Evolutionary conservation across 1,284 basidiomycete genomes (phyloP), one percentile per base, ranked within the genome.

Genomic region (Anthracocystis setariae): DNA sequence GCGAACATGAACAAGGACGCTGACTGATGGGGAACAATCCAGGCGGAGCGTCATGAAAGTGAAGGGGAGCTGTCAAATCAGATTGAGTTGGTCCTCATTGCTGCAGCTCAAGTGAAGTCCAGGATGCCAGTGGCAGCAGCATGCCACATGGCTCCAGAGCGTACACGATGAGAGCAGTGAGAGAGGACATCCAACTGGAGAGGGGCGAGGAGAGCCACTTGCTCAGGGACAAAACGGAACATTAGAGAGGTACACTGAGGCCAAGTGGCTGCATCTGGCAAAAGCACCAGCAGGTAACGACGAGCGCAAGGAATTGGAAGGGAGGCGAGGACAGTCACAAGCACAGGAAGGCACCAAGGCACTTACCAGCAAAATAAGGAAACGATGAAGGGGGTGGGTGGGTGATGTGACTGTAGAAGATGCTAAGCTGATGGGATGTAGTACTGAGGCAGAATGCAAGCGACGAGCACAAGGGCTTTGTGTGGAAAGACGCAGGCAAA

Each of bases 401-500:
- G 43, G 45, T 61, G 37, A 45, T 48, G 64, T 67, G 58, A 67
- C 43, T 67, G 64, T 57, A 67, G 45, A 53, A 42, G 53, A 46
- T 43, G 50, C 46, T 64, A 54, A 42, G n/a, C 25, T 57, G 61
- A 50, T 58, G 53, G 51, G 54, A 63, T 63, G 54, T 52, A 53
- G 64, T 61, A 49, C 58, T 57, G 64, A 61, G 64, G 64, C 64
- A 67, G 58, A 61, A 51, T 53, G 64, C 64, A 56, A 53, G 49
- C 53, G 64, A 44, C 42, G 53, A 57, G 57, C 53, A 55, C 45
- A 24, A 29, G 44, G 44, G 29, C 58, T 61, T 61, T 61, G 53
- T 61, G 37, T 27, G 45, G 21, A 35, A 45, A 29, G 63, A 60
- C 39, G 57, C 40, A 23, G 63, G 25, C 52, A 45, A 60, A 61